Evolutionary conservation across 2,329 filamentous ascomycete species (phyloP).

Genomic region (Fusarium cyanostomum): DNA sequence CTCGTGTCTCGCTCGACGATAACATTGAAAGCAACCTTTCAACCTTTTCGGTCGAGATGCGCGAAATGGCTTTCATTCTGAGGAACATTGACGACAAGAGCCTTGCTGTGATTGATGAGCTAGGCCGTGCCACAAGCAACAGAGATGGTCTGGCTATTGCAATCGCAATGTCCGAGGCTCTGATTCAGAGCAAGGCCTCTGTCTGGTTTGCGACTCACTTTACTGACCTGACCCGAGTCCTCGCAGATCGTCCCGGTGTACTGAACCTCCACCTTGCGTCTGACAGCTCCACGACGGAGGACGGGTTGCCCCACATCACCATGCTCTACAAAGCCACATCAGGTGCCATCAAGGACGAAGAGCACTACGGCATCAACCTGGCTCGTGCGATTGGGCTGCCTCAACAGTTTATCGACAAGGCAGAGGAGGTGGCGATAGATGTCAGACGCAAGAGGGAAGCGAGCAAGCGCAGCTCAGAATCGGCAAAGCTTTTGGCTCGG

Average conservation of each 20-base stretch:
- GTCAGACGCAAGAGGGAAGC: conserved; percentile 67
- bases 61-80: conserved; percentile 93
- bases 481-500: conserved; percentile 67
- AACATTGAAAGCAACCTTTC: conserved; percentile 91
- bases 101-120: conserved; percentile 87
- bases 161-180: conserved; percentile 86
- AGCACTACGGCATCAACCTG: conserved; percentile 84
- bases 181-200: conserved; percentile 80
- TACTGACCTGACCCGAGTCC: conserved; percentile 78
- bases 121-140: conserved; percentile 90
- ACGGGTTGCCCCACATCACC: conserved; percentile 69
- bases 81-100: conserved; percentile 80
- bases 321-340: conserved; percentile 89
- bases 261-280: conserved; percentile 84
- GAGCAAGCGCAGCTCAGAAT: conserved; percentile 67
- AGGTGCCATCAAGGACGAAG: conserved; percentile 72
- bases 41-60: conserved; percentile 94
- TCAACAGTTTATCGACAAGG: conserved; percentile 70
- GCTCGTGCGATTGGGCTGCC: conserved; percentile 81
- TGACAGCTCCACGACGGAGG: conserved; percentile 62
- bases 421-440: conserved; percentile 70
- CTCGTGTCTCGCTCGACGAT: conserved; percentile 86
- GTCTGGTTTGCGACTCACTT: conserved; percentile 98
- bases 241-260: conserved; percentile 80
- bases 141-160: conserved; percentile 90